A percentile compares a stretch with the other conserved stretches of the same genome.
These are phyloP conservation scores for Candida saitoana DNA, from an alignment of 805 yeast species.

Conservation along the genomic window DNA sequence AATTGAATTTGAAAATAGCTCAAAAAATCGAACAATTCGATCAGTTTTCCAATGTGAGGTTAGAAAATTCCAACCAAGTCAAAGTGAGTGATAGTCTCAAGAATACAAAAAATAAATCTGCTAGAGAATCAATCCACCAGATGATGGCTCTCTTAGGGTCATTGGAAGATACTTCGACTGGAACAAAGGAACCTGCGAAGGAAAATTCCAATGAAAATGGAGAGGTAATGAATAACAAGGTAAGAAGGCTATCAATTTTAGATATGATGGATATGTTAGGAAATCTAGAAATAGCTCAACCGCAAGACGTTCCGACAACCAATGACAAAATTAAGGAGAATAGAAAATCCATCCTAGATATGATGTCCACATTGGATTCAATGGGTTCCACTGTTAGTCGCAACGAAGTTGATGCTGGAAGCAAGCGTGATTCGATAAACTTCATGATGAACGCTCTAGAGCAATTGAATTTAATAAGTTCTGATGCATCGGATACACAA, in stretches of 20 bases:
- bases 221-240: constrained; percentile 4
- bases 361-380: constrained; percentile 25
- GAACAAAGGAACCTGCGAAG: neutral
- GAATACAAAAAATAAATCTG: neutral
- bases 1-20: constrained; percentile 11
- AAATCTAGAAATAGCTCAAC: constrained; percentile 14
- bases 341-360: constrained; percentile 27
- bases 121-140: constrained; percentile 10
- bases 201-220: neutral
- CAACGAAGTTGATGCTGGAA: constrained; percentile 7
- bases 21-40: constrained; percentile 15
- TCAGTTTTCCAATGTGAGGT: constrained; percentile 7
- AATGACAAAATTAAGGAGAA: constrained; percentile 14
- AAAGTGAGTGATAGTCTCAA: neutral
- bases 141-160: constrained; percentile 14
- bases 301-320: constrained; percentile 5
- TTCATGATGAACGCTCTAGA: constrained; percentile 22
- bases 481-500: neutral
- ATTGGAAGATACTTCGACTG: constrained; percentile 8
- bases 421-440: constrained; percentile 16
- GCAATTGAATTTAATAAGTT: neutral
- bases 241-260: constrained; percentile 19
- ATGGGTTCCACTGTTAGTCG: neutral
- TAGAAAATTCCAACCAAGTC: neutral
- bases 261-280: constrained; percentile 27